These are phyloP conservation scores for Pascua guehoae DNA, from an alignment of 1,284 basidiomycete genomes.

Conservation along the genomic window DNA sequence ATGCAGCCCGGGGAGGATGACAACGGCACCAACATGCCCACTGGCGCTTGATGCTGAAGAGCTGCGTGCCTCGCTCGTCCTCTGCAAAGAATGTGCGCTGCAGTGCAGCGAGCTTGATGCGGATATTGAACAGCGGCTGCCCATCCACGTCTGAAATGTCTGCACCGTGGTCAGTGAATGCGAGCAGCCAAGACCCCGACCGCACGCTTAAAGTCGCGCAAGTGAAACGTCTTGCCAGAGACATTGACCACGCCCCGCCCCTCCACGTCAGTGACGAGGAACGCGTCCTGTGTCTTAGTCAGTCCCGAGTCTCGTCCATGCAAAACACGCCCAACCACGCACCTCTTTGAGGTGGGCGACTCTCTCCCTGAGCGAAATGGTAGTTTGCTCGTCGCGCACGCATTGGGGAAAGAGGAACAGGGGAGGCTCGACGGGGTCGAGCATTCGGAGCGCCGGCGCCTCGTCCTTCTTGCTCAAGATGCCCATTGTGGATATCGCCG, in stretches of 20 bases:
- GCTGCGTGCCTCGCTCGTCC: background rate
- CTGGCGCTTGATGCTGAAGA: conserved; percentile 1
- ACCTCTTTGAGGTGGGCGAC: background rate
- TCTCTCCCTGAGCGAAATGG: background rate
- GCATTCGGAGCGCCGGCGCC: background rate
- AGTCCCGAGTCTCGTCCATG: background rate
- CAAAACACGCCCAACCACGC: background rate
- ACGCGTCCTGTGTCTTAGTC: background rate
- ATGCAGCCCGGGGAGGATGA: background rate
- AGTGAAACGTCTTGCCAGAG: background rate
- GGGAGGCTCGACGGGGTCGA: background rate
- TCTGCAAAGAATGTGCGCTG: background rate
- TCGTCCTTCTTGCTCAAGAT: too few species aligned
- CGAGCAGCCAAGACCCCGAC: too few species aligned
- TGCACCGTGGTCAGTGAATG: background rate
- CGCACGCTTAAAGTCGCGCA: background rate
- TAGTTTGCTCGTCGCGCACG: background rate
- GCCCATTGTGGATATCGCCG: too few species aligned
- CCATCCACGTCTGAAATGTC: background rate
- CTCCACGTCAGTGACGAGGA: background rate
- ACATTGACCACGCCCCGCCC: background rate
- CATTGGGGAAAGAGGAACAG: background rate
- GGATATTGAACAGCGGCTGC: background rate
- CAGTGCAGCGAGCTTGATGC: background rate
- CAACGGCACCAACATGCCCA: background rate